Evolutionary conservation across 768 basidiomycete genomes (phyloP), one percentile per base, ranked within the genome.

Genomic region (Rhodotorula graminis): DNA sequence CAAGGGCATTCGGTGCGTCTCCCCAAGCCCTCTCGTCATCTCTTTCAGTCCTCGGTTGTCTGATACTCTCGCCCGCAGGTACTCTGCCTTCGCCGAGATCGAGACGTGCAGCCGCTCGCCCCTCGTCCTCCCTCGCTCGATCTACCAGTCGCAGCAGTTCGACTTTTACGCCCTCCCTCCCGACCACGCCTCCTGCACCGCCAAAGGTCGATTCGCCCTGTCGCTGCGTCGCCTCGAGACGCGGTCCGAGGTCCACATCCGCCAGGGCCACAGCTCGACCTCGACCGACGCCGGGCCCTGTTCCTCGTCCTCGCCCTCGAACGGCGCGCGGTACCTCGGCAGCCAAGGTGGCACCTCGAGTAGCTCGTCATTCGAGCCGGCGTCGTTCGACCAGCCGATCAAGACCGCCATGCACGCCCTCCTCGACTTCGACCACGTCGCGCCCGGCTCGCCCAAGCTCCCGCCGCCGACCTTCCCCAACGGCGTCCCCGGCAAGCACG

Each of bases 141-240:
- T 96, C 44, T 95, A 95, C 80, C 87, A 91, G 27, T 87, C 88
- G 0, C 90, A 92, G 75, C 91, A 94, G 71, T 91, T 95, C 79
- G 84, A 88, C 19, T 95, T 95, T 83, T 85, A 86, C 76, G 85
- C 87, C 3, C 84, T 92, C 1, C 87, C 87, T 21, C 87, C 89
- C 73, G 88, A 92, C 76, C 91, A 92, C 78, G 15, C 33, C 15
- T 7, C 23, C 2, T n/a, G n/a, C 10, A n/a, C 46, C 5, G 25
- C 21, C 18, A 40, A 27, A 16, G 73, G 69, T 31, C 18, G 16
- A 11, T 65, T 53, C 27, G 19, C 64, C 0, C 62, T 57, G 2
- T 29, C 68, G 23, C 65, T 67, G 0, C 70, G 74, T 8, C 44
- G 44, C 15, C 64, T 75, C 64, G 67, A 65, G 46, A 47, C 67